Percentiles rank a stretch among this genome's conserved stretches.
phyloP scores from a whole-genome alignment of 257 asterid species.

The Scutellaria galericulata region DNA sequence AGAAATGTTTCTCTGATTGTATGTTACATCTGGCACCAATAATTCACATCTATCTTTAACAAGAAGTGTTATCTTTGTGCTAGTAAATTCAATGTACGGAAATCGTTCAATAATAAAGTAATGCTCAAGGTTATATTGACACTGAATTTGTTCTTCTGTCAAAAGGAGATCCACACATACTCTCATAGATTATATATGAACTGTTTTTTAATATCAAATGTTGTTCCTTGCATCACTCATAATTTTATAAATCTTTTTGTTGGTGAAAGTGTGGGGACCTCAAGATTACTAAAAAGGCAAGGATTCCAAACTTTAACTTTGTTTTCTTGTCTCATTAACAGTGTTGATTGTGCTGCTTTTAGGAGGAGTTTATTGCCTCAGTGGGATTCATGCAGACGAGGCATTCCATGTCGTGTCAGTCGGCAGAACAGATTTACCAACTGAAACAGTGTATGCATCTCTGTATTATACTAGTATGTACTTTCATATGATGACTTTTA shows the following conservation, averaged over 20 bases:
- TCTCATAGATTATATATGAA: neutral
- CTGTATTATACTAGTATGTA: slow-evolving; percentile 4
- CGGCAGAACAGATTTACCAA: slow-evolving; percentile 30
- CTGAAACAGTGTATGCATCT: slow-evolving; percentile 7
- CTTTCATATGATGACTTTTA: slow-evolving; percentile 11
- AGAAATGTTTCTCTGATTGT: slow-evolving; percentile 29
- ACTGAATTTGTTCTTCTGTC: slow-evolving; percentile 33
- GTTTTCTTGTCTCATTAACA: slow-evolving; percentile 31
- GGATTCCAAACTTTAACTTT: slow-evolving; percentile 36
- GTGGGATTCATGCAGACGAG: slow-evolving; percentile 32
- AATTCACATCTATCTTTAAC: slow-evolving; percentile 39
- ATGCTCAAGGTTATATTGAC: slow-evolving; percentile 20
- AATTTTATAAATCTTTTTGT: slow-evolving; percentile 21
- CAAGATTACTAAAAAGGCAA: slow-evolving; percentile 30
- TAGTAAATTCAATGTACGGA: slow-evolving; percentile 33
- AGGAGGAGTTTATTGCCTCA: slow-evolving; percentile 24
- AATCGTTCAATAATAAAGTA: neutral
- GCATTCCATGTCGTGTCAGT: slow-evolving; percentile 31
- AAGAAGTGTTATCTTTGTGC: slow-evolving; percentile 22
- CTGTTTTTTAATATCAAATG: slow-evolving; percentile 20
- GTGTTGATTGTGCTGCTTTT: slow-evolving; percentile 31
- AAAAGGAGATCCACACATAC: slow-evolving; percentile 17
- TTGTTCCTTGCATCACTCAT: slow-evolving; percentile 29
- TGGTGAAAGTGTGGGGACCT: slow-evolving; percentile 46
- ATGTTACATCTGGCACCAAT: slow-evolving; percentile 38